Conservation (phyloP, 176 grass and related monocot genomes). For the Dendrocalamus sinicus region DNA sequence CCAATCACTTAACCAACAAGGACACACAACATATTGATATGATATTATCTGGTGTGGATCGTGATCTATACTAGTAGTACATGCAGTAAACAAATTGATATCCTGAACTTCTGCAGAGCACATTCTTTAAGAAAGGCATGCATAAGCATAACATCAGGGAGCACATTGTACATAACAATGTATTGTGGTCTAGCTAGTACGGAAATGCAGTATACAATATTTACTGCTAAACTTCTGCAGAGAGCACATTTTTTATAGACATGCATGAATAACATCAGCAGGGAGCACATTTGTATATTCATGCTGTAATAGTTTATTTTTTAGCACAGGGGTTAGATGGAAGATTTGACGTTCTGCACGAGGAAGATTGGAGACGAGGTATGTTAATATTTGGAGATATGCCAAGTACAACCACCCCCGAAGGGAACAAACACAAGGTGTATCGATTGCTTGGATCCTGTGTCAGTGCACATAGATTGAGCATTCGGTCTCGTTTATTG, state of each 20-base stretch:
- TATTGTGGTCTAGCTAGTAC: neutral
- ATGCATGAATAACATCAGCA: neutral
- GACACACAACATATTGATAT: neutral
- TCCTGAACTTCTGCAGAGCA: neutral
- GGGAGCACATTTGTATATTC: neutral
- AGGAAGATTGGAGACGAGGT: conserved; percentile 27
- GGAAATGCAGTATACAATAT: neutral
- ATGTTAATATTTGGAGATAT: conserved; percentile 36
- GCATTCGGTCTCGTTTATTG: neutral
- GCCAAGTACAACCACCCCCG: conserved; percentile 21
- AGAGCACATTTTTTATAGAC: neutral
- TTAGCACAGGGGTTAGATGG: neutral
- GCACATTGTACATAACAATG: neutral
- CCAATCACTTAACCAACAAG: neutral
- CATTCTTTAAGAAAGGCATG: neutral
- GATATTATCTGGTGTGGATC: neutral
- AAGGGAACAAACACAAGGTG: conserved; percentile 35
- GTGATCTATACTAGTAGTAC: neutral
- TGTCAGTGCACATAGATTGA: conserved; percentile 46
- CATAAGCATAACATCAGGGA: neutral
- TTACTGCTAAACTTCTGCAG: conserved; percentile 9
- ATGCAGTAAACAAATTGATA: neutral
- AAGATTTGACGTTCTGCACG: conserved; percentile 29
- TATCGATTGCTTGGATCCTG: conserved; percentile 29
- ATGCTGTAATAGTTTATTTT: conserved; percentile 5